phyloP scores from a whole-genome alignment of 345 rosid genomes.

The Barbarea vulgaris region DNA sequence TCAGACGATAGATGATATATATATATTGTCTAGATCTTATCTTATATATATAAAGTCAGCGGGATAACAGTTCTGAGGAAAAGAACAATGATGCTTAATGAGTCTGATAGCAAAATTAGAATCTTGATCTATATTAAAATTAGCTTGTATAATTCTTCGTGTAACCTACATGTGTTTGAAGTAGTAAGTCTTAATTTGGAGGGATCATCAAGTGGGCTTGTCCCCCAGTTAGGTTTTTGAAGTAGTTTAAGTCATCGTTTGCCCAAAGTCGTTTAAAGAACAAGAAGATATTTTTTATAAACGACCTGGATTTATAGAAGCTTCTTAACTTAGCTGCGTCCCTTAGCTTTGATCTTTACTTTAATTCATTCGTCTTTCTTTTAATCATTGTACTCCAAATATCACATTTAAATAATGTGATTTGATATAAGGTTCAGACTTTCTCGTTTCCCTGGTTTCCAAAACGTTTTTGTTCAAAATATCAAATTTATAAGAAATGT shows the following conservation, averaged over 20 bases:
- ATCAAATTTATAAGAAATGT: neutral
- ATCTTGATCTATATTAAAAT: neutral
- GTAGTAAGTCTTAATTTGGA: neutral
- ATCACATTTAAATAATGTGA: neutral
- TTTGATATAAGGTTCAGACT: neutral
- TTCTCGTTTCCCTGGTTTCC: neutral
- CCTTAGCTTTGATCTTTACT: neutral
- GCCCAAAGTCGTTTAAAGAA: neutral
- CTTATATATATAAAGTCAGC: neutral
- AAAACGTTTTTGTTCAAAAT: neutral
- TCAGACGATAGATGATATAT: neutral
- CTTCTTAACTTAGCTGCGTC: neutral
- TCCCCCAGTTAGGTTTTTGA: neutral
- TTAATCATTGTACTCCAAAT: neutral
- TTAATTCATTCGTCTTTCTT: neutral
- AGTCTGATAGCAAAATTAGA: neutral
- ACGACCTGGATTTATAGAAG: neutral
- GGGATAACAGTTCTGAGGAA: neutral
- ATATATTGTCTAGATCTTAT: neutral
- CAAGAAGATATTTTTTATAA: neutral
- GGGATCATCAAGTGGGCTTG: neutral
- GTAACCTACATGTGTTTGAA: neutral
- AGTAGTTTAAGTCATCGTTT: neutral
- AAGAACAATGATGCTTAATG: neutral
- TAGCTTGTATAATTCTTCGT: neutral